Evolutionary conservation across 176 grass and related monocot genomes (phyloP).

Genomic region (Carex littledalei): DNA sequence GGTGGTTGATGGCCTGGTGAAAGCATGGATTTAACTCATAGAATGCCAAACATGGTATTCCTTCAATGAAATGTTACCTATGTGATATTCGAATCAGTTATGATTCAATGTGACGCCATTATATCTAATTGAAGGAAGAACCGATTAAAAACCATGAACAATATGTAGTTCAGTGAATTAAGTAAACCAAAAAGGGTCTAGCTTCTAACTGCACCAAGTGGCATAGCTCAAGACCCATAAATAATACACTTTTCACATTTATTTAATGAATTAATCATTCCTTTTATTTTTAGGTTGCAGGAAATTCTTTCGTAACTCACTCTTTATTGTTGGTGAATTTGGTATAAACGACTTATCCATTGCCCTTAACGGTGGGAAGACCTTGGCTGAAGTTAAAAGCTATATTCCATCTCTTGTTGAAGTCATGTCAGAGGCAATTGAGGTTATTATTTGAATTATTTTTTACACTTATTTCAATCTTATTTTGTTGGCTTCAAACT

Average conservation of each 20-base stretch:
- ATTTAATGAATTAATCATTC: neutral
- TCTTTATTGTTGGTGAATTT: slow-evolving; percentile 33
- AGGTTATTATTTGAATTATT: slow-evolving; percentile 26
- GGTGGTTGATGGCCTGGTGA: too few species aligned
- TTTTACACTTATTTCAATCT: neutral
- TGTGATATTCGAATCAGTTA: neutral
- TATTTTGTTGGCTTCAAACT: neutral
- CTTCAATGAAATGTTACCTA: neutral
- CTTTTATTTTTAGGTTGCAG: slow-evolving; percentile 10
- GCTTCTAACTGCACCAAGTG: neutral
- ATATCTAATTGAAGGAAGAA: neutral
- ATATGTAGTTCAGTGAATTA: neutral
- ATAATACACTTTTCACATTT: neutral
- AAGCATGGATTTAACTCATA: too few species aligned
- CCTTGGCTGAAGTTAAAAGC: neutral
- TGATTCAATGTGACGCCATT: neutral
- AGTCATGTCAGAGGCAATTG: slow-evolving; percentile 22
- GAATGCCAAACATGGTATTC: neutral
- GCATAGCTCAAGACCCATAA: neutral
- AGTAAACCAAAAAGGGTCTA: neutral
- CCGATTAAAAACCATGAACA: neutral
- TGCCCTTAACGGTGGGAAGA: neutral
- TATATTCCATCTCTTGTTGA: slow-evolving; percentile 16
- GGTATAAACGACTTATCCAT: slow-evolving; percentile 40
- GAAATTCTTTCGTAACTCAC: slow-evolving; percentile 20